A percentile compares a stretch with the other conserved stretches of the same genome.
These are phyloP conservation scores for Cicer bijugum DNA, from an alignment of 306 rosid species.

Conservation along the genomic window DNA sequence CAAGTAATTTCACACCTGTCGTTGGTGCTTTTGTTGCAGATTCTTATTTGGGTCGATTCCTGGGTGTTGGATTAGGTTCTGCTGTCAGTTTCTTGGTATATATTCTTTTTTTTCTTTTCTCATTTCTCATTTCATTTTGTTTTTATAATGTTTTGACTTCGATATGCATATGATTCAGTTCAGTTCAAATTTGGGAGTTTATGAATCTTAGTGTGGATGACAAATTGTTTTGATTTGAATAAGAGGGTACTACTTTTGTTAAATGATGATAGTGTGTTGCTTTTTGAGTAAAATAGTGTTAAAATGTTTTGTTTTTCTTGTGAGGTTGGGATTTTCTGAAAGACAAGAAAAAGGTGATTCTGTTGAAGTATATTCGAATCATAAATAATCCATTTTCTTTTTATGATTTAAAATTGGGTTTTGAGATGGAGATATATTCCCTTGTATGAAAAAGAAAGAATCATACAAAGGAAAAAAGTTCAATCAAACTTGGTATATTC, in stretches of 20 bases:
- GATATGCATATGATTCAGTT: not conserved
- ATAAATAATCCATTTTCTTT: not conserved
- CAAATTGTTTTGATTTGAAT: not conserved
- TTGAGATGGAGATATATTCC: not conserved
- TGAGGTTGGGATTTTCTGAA: not conserved
- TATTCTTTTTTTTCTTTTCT: not conserved
- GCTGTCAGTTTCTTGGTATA: constrained; percentile 55
- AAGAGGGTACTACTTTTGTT: not conserved
- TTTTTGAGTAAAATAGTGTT: no score
- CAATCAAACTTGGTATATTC: not conserved
- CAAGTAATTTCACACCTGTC: constrained; percentile 60
- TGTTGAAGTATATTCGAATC: not conserved
- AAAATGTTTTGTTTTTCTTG: not conserved
- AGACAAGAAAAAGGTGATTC: constrained; percentile 3
- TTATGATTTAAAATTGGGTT: not conserved
- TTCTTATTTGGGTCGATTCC: constrained; percentile 75
- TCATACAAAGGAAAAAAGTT: not conserved
- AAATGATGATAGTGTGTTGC: no score
- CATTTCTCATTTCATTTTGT: not conserved
- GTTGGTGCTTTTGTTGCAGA: constrained; percentile 69
- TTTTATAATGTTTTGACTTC: not conserved
- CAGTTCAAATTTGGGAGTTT: not conserved
- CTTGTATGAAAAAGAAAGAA: not conserved
- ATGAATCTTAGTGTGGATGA: not conserved
- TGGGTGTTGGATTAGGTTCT: constrained; percentile 60